Conservation (phyloP, 257 asterid genomes). For the Schizonepeta tenuifolia region DNA sequence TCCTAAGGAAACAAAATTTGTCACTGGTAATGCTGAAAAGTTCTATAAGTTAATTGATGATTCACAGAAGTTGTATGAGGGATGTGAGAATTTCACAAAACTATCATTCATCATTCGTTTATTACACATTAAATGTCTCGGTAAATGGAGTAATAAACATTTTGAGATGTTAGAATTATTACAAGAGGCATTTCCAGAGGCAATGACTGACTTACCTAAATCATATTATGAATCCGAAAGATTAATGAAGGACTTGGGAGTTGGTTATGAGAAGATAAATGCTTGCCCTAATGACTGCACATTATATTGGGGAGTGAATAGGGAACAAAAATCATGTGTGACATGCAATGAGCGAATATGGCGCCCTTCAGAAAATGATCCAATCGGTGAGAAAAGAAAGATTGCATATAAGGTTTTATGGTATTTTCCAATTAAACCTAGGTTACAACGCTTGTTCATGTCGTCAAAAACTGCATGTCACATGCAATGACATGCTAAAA, state of each 20-base stretch:
- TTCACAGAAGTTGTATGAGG: constrained; percentile 1
- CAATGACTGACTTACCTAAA: constrained; percentile 15
- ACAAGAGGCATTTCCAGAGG: constrained; percentile 18
- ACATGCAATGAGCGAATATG: constrained; percentile 7
- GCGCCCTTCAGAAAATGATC: constrained; percentile 1
- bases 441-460: constrained; percentile 18
- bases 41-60: constrained; percentile 9
- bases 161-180: constrained; percentile 1
- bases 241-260: constrained; percentile 13
- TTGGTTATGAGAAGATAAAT: constrained; percentile 28
- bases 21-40: neutral
- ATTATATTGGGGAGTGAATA: constrained; percentile 11
- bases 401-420: constrained; percentile 14
- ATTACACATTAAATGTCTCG: constrained; percentile 4
- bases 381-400: constrained; percentile 15
- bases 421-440: constrained; percentile 21
- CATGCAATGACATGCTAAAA: constrained; percentile 16
- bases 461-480: constrained; percentile 21
- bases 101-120: constrained; percentile 18
- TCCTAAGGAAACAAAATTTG: neutral
- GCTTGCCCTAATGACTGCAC: constrained; percentile 5
- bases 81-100: constrained; percentile 24
- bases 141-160: constrained; percentile 1
- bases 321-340: neutral
- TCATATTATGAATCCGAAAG: constrained; percentile 14